Conservation (phyloP, 805 yeast genomes). For the Candida oleophila region DNA sequence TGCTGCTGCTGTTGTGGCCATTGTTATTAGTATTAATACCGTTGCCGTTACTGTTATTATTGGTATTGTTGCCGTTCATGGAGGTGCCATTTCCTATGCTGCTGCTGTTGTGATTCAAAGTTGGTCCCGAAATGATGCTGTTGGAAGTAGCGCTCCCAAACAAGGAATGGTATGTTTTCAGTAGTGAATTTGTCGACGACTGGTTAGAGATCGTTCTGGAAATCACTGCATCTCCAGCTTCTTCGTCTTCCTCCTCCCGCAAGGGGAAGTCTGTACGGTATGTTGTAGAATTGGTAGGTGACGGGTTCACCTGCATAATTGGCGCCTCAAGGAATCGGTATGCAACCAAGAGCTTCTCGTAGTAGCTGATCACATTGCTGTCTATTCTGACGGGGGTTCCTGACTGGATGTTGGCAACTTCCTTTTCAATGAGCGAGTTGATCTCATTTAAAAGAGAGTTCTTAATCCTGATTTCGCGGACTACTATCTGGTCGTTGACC, state of each 20-base stretch:
- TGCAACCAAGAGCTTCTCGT: conserved; percentile 31
- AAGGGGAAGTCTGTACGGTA: conserved; percentile 10
- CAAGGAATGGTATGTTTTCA: conserved; percentile 11
- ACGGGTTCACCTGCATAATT: background rate
- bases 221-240: conserved; percentile 10
- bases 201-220: conserved; percentile 13
- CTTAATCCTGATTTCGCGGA: conserved; percentile 32
- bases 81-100: background rate
- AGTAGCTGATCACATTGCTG: conserved; percentile 18
- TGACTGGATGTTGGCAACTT: conserved; percentile 9
- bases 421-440: conserved; percentile 27
- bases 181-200: conserved; percentile 11
- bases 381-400: conserved; percentile 8
- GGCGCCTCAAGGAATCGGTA: conserved; percentile 30
- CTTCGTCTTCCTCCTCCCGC: conserved; percentile 18
- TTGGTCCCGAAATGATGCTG: background rate
- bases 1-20: background rate
- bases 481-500: conserved; percentile 29
- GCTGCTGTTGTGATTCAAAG: background rate
- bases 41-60: background rate
- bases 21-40: background rate
- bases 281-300: background rate
- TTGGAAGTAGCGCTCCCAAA: conserved; percentile 1
- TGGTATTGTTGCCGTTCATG: background rate
- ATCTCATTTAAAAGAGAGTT: conserved; percentile 30